phyloP scores from a whole-genome alignment of 495 filamentous ascomycete genomes.

The Acidomyces sp. region DNA sequence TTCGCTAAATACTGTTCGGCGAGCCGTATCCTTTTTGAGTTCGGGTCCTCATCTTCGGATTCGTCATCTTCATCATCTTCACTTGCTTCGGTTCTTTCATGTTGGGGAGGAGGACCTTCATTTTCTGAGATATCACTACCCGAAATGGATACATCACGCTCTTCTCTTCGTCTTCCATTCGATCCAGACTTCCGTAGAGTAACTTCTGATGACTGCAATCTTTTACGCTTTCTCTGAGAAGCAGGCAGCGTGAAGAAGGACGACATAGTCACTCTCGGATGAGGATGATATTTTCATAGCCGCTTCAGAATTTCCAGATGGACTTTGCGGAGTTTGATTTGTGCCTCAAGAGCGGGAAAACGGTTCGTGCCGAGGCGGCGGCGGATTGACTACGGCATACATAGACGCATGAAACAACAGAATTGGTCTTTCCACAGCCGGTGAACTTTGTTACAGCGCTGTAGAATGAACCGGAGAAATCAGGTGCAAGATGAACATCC shows the following conservation, averaged over 20 bases:
- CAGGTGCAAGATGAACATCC: too few relatives aligned
- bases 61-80: slow-evolving; percentile 40
- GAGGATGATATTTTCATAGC: background rate
- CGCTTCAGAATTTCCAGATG: too few relatives aligned
- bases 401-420: too few relatives aligned
- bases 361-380: too few relatives aligned
- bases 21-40: slow-evolving; percentile 72
- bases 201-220: slow-evolving; percentile 17
- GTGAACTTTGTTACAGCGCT: too few relatives aligned
- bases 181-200: slow-evolving; percentile 15
- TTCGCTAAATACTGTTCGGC: slow-evolving; percentile 91
- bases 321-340: too few relatives aligned
- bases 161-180: slow-evolving; percentile 12
- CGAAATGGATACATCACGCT: slow-evolving; percentile 55
- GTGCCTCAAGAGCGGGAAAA: too few relatives aligned
- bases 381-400: too few relatives aligned
- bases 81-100: slow-evolving; percentile 30
- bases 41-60: slow-evolving; percentile 67
- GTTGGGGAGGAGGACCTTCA: slow-evolving; percentile 23
- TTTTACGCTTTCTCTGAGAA: slow-evolving; percentile 32
- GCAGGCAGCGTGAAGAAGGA: slow-evolving; percentile 33
- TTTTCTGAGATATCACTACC: slow-evolving; percentile 68
- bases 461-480: too few relatives aligned
- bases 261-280: slow-evolving; percentile 22
- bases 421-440: too few relatives aligned